phyloP scores from a whole-genome alignment of 768 basidiomycete genomes.

The Suillus lakei region DNA sequence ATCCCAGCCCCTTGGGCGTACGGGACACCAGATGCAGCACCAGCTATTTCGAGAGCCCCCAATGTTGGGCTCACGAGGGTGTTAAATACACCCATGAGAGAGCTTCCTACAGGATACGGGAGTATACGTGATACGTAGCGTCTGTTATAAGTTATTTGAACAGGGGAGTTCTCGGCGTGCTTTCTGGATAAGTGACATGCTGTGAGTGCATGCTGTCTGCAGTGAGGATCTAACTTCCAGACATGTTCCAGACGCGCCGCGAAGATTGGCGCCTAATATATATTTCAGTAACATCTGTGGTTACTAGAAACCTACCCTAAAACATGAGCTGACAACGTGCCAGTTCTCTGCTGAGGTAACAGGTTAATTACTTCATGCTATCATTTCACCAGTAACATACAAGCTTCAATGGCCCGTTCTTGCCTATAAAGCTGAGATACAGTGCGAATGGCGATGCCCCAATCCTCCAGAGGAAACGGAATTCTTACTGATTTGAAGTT shows the following conservation, averaged over 20 bases:
- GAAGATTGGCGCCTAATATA: not conserved
- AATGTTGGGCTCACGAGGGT: conserved; percentile 21
- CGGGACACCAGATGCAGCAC: conserved; percentile 49
- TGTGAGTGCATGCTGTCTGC: not conserved
- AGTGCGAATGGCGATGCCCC: not conserved
- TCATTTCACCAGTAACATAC: not conserved
- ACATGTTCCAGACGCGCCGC: not conserved
- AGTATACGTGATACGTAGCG: not conserved
- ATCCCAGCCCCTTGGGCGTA: conserved; percentile 49
- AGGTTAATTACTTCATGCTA: no score
- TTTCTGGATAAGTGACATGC: not conserved
- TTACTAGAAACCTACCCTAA: not conserved
- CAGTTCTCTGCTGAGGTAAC: not conserved
- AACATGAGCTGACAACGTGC: not conserved
- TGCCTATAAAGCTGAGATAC: not conserved
- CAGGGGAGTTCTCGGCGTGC: not conserved
- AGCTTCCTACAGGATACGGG: not conserved
- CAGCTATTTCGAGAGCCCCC: conserved; percentile 46
- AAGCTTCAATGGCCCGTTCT: not conserved
- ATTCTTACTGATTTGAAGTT: no score
- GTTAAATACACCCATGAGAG: not conserved
- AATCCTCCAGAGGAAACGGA: not conserved
- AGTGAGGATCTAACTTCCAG: not conserved
- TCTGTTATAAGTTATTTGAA: not conserved
- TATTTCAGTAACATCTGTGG: not conserved